phyloP scores from a whole-genome alignment of 768 basidiomycete genomes.

The Polyporus arcularius region DNA sequence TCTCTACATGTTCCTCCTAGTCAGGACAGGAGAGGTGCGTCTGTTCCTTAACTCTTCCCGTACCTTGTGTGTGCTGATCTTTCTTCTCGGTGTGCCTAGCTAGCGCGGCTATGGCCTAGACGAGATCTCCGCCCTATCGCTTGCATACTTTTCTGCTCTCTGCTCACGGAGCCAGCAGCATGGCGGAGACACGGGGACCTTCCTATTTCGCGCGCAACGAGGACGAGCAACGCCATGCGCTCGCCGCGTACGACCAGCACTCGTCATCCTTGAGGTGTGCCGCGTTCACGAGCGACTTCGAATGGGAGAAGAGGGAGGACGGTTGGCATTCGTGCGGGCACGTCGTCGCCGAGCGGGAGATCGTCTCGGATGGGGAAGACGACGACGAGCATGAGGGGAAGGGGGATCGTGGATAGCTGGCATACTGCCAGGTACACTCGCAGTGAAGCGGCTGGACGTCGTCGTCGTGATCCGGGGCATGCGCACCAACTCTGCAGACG shows the following conservation, averaged over 20 bases:
- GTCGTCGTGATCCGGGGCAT: too few species aligned
- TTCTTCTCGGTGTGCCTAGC: too few species aligned
- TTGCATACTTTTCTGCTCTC: slow-evolving; percentile 1
- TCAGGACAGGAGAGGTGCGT: too few species aligned
- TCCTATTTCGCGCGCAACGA: slow-evolving; percentile 2
- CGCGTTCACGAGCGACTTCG: slow-evolving; percentile 9
- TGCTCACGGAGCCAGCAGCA: background rate
- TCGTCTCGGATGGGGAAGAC: too few species aligned
- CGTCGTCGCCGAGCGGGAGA: too few species aligned
- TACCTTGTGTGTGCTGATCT: too few species aligned
- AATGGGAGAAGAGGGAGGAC: slow-evolving; percentile 8
- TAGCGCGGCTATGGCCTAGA: background rate
- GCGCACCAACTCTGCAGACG: too few species aligned
- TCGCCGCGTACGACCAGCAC: background rate
- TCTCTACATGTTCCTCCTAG: too few species aligned
- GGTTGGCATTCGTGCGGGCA: background rate
- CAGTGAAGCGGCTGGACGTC: too few species aligned
- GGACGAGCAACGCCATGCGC: background rate
- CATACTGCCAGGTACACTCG: too few species aligned
- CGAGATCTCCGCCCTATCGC: background rate
- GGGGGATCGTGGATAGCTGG: too few species aligned
- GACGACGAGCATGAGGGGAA: too few species aligned
- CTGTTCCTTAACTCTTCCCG: background rate
- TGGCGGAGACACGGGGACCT: background rate
- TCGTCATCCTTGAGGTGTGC: background rate